These are phyloP conservation scores for Huntiella bhutanensis DNA, from an alignment of 2,329 filamentous ascomycete genomes.

Conservation along the genomic window DNA sequence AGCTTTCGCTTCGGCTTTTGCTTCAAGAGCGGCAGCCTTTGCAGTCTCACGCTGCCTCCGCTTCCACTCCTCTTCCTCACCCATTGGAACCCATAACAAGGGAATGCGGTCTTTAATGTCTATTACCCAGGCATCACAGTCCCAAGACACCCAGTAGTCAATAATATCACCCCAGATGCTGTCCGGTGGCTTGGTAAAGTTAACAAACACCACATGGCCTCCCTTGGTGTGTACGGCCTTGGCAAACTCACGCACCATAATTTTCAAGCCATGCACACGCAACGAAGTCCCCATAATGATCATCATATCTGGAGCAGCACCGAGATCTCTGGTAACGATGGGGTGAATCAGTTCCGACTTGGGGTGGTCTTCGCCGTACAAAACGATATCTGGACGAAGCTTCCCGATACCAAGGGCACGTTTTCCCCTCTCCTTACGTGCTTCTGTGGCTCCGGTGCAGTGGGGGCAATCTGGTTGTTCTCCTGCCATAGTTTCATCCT, in stretches of 20 bases:
- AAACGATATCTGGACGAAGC: conserved; percentile 51
- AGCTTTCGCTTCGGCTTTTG: conserved; percentile 8
- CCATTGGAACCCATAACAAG: conserved; percentile 37
- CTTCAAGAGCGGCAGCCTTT: conserved; percentile 8
- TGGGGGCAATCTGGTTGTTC: conserved; percentile 48
- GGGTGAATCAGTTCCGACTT: conserved; percentile 47
- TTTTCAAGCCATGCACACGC: conserved; percentile 51
- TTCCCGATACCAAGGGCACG: conserved; percentile 48
- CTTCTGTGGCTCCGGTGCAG: conserved; percentile 42
- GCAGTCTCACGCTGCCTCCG: conserved; percentile 20
- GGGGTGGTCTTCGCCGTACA: conserved; percentile 58
- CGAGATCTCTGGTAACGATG: conserved; percentile 48
- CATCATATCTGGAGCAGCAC: conserved; percentile 44
- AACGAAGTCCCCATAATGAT: conserved; percentile 54
- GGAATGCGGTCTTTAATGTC: conserved; percentile 41
- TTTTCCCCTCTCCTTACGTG: conserved; percentile 45
- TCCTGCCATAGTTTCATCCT: conserved; percentile 39
- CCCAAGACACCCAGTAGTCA: conserved; percentile 58
- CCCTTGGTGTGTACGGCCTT: conserved; percentile 49
- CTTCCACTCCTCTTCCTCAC: conserved; percentile 25
- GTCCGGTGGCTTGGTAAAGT: conserved; percentile 52
- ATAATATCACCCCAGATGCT: conserved; percentile 56
- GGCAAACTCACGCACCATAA: conserved; percentile 52
- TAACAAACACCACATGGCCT: conserved; percentile 54
- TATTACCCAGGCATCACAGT: conserved; percentile 54